phyloP scores from a whole-genome alignment of 192 early-diverging fungal species.

The Podochytrium sp. region DNA sequence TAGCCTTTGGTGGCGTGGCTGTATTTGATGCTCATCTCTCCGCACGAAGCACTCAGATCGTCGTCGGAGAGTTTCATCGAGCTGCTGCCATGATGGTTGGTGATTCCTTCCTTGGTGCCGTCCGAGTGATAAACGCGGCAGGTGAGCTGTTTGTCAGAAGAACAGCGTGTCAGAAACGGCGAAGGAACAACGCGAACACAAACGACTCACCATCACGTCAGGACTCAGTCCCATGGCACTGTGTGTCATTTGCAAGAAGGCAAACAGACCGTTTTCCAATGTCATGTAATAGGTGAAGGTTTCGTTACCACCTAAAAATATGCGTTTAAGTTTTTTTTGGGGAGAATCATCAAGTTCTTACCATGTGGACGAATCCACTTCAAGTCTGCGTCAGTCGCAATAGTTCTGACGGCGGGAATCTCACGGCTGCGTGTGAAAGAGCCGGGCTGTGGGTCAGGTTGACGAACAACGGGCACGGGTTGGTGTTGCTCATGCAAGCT shows the following conservation, averaged over 20 bases:
- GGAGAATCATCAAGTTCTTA: too few relatives aligned
- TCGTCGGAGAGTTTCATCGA: slow-evolving; percentile 72
- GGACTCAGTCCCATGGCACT: slow-evolving; percentile 61
- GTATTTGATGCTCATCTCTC: slow-evolving; percentile 72
- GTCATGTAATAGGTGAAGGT: slow-evolving; percentile 85
- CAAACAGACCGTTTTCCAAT: slow-evolving; percentile 70
- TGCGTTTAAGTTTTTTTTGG: too few relatives aligned
- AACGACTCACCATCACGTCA: slow-evolving; percentile 6
- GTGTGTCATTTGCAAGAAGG: slow-evolving; percentile 86
- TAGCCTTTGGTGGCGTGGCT: slow-evolving; percentile 44
- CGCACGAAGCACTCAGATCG: slow-evolving; percentile 72
- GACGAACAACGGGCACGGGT: not conserved
- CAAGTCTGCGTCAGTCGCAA: slow-evolving; percentile 25
- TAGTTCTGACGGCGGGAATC: not conserved
- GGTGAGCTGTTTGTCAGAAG: slow-evolving; percentile 36
- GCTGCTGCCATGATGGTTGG: slow-evolving; percentile 63
- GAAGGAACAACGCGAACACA: not conserved
- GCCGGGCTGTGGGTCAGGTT: slow-evolving; percentile 12
- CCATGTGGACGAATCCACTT: too few relatives aligned
- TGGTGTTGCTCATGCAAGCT: too few relatives aligned
- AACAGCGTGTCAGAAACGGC: not conserved
- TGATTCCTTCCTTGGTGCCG: slow-evolving; percentile 65
- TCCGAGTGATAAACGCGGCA: slow-evolving; percentile 73
- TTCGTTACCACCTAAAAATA: slow-evolving; percentile 70
- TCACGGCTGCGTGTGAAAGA: not conserved